Evolutionary conservation across 1,139 yeast genomes (phyloP), one percentile per base, ranked within the genome.

Genomic region (Nakaseomyces kungkrabaensis): DNA sequence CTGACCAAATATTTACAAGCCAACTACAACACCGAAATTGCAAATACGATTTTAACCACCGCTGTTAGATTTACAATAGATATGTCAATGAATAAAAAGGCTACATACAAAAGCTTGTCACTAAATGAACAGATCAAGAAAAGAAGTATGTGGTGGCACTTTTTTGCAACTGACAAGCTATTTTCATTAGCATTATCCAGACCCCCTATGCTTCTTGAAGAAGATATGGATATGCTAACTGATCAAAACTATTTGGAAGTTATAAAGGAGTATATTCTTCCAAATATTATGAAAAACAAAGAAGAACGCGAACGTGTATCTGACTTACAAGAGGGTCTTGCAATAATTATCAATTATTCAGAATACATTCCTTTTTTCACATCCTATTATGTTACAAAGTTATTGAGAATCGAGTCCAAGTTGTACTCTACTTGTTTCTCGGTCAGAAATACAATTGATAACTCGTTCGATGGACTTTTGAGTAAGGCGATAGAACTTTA

Each of bases 61-160:
- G 65, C 65, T 7, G 55, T 61, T 7, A 51, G 60, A 41, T 61
- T 57, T 50, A 65, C 61, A 1, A 52, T 58, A 11, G 62, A 60
- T 34, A 47, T 59, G 50, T 58, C 57, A 9, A 49, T 60, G 25
- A 56, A 60, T 38, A 48, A 50, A 41, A 48, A 52, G 17, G 53
- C 55, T 9, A 51, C 56, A 37, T 56, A 56, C 44, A 31, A 48
- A 3, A 46, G 52, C 26, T 34, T 61, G 33, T 36, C 56, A 3
- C 7, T 52, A 5, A 51, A 53, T 27, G 62, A 60, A 27, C 52
- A 50, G 10, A 43, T 56, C 6, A 47, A 46, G 37, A 52, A 56
- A 32, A 55, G 60, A 43, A 50, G 55, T 26, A 45, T 63, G 25
- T 59, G 65, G 62, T 60, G 60, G 59, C 57, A 54, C 43, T 60